Evolutionary conservation across 2,329 filamentous ascomycete species (phyloP).

Genomic region (Reticulascus tulasneorum): DNA sequence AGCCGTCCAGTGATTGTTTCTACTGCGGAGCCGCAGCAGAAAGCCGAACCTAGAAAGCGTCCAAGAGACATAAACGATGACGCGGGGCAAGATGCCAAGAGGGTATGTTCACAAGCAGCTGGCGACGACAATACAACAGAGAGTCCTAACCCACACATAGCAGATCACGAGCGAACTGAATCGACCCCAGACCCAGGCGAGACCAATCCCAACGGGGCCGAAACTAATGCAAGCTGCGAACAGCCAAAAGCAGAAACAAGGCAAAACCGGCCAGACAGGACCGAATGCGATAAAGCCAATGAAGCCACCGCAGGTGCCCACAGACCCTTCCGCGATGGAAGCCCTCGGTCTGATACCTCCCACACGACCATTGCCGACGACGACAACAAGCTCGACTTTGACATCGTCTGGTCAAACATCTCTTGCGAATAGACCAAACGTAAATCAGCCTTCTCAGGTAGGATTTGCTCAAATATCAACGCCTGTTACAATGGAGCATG

Average conservation of each 20-base stretch:
- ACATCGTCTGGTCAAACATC: too few species aligned
- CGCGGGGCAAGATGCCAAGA: slow-evolving; percentile 31
- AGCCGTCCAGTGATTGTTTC: slow-evolving; percentile 34
- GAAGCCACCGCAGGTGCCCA: slow-evolving; percentile 21
- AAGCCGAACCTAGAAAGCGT: slow-evolving; percentile 40
- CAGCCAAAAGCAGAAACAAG: not conserved
- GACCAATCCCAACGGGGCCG: slow-evolving; percentile 14
- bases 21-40: slow-evolving; percentile 21
- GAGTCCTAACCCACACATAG: slow-evolving; percentile 5
- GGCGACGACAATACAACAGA: too few species aligned
- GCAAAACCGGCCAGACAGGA: too few species aligned
- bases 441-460: too few species aligned
- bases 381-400: slow-evolving; percentile 7
- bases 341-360: slow-evolving; percentile 45
- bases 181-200: slow-evolving; percentile 3
- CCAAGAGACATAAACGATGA: slow-evolving; percentile 32
- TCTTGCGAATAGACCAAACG: too few species aligned
- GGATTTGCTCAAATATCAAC: too few species aligned
- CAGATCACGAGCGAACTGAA: slow-evolving; percentile 13
- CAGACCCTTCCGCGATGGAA: slow-evolving; percentile 50
- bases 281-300: slow-evolving; percentile 7
- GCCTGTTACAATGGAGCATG: too few species aligned
- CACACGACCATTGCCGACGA: slow-evolving; percentile 32
- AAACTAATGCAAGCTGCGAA: slow-evolving; percentile 5
- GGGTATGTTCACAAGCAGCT: slow-evolving; percentile 29